Evolutionary conservation across 2,329 filamentous ascomycete genomes (phyloP), one percentile per base, ranked within the genome.

Genomic region (Dactylellina sp.): DNA sequence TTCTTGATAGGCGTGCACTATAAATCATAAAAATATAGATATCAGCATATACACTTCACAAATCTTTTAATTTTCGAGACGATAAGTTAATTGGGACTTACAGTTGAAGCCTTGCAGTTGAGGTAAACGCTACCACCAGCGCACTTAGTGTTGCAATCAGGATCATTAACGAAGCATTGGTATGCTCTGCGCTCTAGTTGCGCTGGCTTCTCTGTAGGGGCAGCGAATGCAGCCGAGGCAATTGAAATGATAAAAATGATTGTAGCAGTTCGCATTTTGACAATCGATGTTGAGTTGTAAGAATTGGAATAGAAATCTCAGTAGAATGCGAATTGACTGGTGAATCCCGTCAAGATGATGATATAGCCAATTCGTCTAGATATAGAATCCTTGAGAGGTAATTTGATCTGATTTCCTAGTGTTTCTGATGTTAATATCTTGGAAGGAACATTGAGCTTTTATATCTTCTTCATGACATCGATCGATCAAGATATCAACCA

Each of bases 131-230:
- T 56, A 12, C 52, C 52, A 40, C 20, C 52, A 22, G 52, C 52
- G 11, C 52, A 56, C 14, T 56, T 56, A 28, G 12, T 24, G 22
- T 56, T 42, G n/a, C 32, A 56, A 24, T 56, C 7, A 28, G 52
- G 52, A 56, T 56, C 52, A 16, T 56, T 56, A n/a, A 56, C 52
- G 18, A 56, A 56, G 18, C 32, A 56, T 22, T 1, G 4, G 20
- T 22, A 22, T 4, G 52, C 28, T 40, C 52, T 39, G 18, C 16
- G 32, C 14, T 56, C 16, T 12, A 56, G 52, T n/a, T 22, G 16
- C 16, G 28, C 52, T 40, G 32, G 32, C 18, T 56, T 20, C 1
- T 9, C 52, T 14, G 52, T n/a, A 12, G 52, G 52, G 20, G 52
- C 32, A 24, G 11, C 32, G 18, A 56, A 25, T 1, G 28, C 52